Base-by-base conservation (phyloP, 2,329 filamentous ascomycete genomes). In the Neonectria neomacrospora region DNA sequence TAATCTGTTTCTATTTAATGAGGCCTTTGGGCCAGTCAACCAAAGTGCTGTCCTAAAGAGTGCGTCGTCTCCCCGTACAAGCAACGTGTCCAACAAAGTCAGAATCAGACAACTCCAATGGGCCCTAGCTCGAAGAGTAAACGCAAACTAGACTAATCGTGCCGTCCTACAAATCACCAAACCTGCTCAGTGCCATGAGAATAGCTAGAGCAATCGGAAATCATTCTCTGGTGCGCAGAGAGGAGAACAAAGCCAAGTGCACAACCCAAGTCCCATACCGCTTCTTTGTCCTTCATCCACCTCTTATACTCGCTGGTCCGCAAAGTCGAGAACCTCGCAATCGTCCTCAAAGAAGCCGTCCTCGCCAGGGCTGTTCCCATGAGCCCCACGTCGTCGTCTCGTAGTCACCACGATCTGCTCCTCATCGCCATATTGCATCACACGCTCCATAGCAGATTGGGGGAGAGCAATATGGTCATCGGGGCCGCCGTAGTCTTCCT, bases 331-430 rank as follows among this genome's bases (percentile, higher is more conserved):
- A 61, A 97, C 91, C 76, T 97, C 93, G 70, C 92, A 96, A 75
- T 96, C 94, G 75, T 97, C 93, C 79, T 97, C 94, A 73, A 97
- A 97, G 78, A 97, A 96, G 2, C 91, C 91, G 58, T 90, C 89
- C 61, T 92, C 91, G 47, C 89, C 89, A 41, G 78, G 75, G 30
- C 82, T 81, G 16, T 79, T 77, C 39, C 79, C 76, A 55, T 85
- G 82, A 54, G 82, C 83, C 41, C 82, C 81, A 42, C 85, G 87
- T 63, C 92, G 87, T 55, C 91, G 85, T 64, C 93, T 85, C 2
- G 93, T 95, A 16, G 92, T 96, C 18, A 95, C 90, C 45, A 96
- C 90, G 64, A 96, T 91, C 77, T 94, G 89, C 79, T 93, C 91
- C 54, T 90, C 85, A 65, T 90, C 86, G 65, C 87, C 80, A 71